Percentiles rank a stretch among this genome's conserved stretches.
Evolutionary conservation across 208 protist species (phyloP).

Genomic region (Leishmania aethiopica): DNA sequence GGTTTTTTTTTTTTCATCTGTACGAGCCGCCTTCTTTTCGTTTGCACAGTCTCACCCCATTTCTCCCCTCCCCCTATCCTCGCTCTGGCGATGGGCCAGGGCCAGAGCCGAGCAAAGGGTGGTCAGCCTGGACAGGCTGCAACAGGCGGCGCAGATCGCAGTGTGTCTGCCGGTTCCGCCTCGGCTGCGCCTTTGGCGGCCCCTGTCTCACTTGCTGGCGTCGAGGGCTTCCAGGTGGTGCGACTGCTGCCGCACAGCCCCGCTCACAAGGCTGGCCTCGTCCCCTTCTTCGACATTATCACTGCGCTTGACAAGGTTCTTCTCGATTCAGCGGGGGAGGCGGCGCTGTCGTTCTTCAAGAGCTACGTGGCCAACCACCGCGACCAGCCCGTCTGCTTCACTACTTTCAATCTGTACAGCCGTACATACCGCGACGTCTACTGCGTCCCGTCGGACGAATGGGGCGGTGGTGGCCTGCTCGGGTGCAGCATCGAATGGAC

Average conservation of each 20-base stretch:
- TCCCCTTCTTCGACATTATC: conserved; percentile 92
- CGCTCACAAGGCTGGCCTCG: conserved; percentile 68
- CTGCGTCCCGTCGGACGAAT: conserved; percentile 29
- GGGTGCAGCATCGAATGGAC: conserved; percentile 89
- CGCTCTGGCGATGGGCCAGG: conserved; percentile 46
- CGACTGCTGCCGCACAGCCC: conserved; percentile 77
- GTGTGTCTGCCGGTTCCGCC: not conserved
- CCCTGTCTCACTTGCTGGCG: conserved; percentile 19
- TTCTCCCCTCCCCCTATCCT: no score
- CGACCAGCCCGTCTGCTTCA: conserved; percentile 51
- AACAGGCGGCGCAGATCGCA: not conserved
- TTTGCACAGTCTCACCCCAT: not conserved
- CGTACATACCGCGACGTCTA: conserved; percentile 66
- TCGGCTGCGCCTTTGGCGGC: not conserved
- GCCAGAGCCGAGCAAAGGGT: conserved; percentile 34
- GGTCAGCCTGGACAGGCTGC: not conserved
- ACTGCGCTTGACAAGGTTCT: conserved; percentile 60
- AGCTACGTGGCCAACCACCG: conserved; percentile 47
- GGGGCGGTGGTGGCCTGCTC: conserved; percentile 66
- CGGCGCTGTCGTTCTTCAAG: conserved; percentile 56
- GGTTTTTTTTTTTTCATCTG: not conserved
- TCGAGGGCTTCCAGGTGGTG: conserved; percentile 82
- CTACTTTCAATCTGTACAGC: conserved; percentile 69
- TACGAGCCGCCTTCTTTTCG: not conserved
- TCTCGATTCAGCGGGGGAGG: conserved; percentile 21